Evolutionary conservation across 495 filamentous ascomycete genomes (phyloP).

Genomic region (Terfezia boudieri): DNA sequence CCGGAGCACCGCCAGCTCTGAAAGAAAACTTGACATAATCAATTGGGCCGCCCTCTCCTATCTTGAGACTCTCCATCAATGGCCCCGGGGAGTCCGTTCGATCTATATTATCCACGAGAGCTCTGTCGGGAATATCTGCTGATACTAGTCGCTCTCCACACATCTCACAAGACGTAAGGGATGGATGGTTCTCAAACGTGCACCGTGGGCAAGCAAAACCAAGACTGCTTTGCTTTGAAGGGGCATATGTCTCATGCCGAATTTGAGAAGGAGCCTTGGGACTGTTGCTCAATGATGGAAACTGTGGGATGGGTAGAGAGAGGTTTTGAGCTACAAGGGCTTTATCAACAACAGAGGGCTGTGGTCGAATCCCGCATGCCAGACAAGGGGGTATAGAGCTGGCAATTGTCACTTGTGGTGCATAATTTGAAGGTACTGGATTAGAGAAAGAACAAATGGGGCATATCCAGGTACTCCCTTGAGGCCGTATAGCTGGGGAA

Average conservation of each 20-base stretch:
- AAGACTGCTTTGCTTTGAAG: constrained; percentile 1
- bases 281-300: no score
- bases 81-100: not conserved
- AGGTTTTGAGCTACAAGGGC: not conserved
- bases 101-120: not conserved
- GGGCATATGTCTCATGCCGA: no score
- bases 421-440: constrained; percentile 78
- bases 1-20: constrained; percentile 65
- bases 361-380: constrained; percentile 83
- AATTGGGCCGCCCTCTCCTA: constrained; percentile 23
- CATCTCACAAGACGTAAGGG: constrained; percentile 66
- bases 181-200: constrained; percentile 86
- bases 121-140: constrained; percentile 24
- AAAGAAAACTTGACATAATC: constrained; percentile 86
- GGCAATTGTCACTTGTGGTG: constrained; percentile 45
- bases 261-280: no score
- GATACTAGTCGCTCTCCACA: constrained; percentile 59
- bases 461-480: constrained; percentile 55
- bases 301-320: no score
- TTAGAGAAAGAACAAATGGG: constrained; percentile 97
- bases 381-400: constrained; percentile 69
- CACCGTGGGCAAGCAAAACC: constrained; percentile 63
- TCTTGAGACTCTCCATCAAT: not conserved
- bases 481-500: constrained; percentile 6
- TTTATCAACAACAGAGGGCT: constrained; percentile 24